Base-by-base conservation (phyloP, 73 alveolate genomes). In the Tetrahymena borealis region DNA sequence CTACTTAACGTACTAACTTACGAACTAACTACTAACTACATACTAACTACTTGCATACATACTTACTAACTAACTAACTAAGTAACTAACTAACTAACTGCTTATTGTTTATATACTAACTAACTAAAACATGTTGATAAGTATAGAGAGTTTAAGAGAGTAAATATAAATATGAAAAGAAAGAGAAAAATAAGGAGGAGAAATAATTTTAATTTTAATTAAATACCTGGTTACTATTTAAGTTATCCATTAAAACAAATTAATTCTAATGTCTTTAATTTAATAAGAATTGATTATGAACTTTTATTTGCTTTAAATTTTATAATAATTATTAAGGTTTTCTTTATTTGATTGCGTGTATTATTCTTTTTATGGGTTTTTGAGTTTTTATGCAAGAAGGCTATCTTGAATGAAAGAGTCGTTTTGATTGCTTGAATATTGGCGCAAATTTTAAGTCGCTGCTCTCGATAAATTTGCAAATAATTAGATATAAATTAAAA, bases 371-470 rank as follows among this genome's bases (percentile, higher is more conserved):
- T 60, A 60, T 60, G 85, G 85, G 85, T 60, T 60, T n/a, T 60
- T 60, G 85, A 60, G 85, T 60, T 60, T 60, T 60, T 60, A 60
- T 60, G 85, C 85, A 60, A 60, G 85, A 60, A 60, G 85, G 85
- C 85, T 60, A 60, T 60, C 85, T 60, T 60, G 85, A 60, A 60
- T 60, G 85, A 60, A 60, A 60, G 85, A 60, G 85, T 60, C 85
- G 85, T 60, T 60, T 60, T 60, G 85, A 60, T 60, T 60, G 85
- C 85, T 60, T 60, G 85, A 60, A 60, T 60, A 60, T 60, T 60
- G 85, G 85, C 85, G 85, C 85, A 60, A 60, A 60, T 60, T 60
- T 60, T 60, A 60, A 60, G 85, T 60, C 85, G 85, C 85, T 60
- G 85, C 85, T 60, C 85, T 60, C 85, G 85, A 60, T 60, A 60